Base-by-base conservation (phyloP, 352 stramenopile species). In the Phytophthora vignae region DNA sequence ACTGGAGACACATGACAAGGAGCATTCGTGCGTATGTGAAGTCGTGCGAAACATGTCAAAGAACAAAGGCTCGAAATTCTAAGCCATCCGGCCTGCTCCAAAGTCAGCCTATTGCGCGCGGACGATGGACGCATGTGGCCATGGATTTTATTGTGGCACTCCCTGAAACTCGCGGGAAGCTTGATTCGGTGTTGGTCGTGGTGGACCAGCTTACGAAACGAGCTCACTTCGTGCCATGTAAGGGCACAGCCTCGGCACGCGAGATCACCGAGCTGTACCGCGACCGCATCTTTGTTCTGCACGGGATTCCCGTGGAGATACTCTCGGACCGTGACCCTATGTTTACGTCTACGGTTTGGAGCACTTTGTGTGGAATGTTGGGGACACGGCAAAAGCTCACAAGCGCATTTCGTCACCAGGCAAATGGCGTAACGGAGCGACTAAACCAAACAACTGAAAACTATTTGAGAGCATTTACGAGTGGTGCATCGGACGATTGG, bases 101-200 rank as follows among this genome's bases (percentile, higher is more conserved):
- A n/a, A n/a, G n/a, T n/a, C n/a, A n/a, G n/a, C n/a, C n/a, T n/a
- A n/a, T n/a, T n/a, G n/a, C n/a, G n/a, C n/a, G n/a, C n/a, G n/a
- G n/a, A n/a, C n/a, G n/a, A n/a, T n/a, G n/a, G n/a, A n/a, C n/a
- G n/a, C n/a, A n/a, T n/a, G n/a, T n/a, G n/a, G n/a, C n/a, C n/a
- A n/a, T n/a, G n/a, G n/a, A n/a, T n/a, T n/a, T n/a, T n/a, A n/a
- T n/a, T n/a, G n/a, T n/a, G n/a, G n/a, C n/a, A n/a, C n/a, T n/a
- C n/a, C n/a, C n/a, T n/a, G n/a, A n/a, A n/a, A n/a, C n/a, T n/a
- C n/a, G n/a, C n/a, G n/a, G n/a, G n/a, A n/a, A n/a, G n/a, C n/a
- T n/a, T n/a, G n/a, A n/a, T n/a, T n/a, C n/a, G n/a, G 60, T 71
- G 12, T 4, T 71, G 15, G 64, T 64, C 0, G 55, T 71, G 1